Conservation (phyloP, 1,139 yeast species). For the Barnettozyma hawaiiensis region DNA sequence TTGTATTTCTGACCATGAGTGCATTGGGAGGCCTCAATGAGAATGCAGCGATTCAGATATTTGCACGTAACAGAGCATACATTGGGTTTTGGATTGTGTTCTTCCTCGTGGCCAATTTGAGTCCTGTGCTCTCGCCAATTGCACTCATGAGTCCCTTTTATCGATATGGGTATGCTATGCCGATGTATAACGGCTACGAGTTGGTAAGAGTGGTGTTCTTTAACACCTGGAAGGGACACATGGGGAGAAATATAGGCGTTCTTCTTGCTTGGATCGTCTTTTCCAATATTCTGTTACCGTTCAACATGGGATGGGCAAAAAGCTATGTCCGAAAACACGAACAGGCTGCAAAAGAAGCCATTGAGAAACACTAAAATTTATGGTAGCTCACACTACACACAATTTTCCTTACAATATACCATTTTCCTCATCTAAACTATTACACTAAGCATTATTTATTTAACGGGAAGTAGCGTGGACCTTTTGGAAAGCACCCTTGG, state of each 20-base stretch:
- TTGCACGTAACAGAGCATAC: constrained; percentile 38
- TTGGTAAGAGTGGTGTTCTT: constrained; percentile 42
- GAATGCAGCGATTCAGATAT: constrained; percentile 35
- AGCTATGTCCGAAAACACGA: constrained; percentile 11
- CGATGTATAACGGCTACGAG: constrained; percentile 44
- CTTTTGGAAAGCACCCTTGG: constrained; percentile 94
- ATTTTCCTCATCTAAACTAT: constrained; percentile 10
- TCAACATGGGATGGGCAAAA: constrained; percentile 30
- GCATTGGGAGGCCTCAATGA: constrained; percentile 50
- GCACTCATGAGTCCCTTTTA: constrained; percentile 41
- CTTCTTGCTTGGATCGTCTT: constrained; percentile 44
- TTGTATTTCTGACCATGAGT: constrained; percentile 40
- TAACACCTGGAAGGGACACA: constrained; percentile 39
- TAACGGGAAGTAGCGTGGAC: constrained; percentile 96
- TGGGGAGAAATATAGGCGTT: constrained; percentile 45
- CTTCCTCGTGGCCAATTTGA: constrained; percentile 40
- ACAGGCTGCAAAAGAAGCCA: background rate
- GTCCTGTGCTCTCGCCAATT: constrained; percentile 45
- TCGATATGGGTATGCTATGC: constrained; percentile 48
- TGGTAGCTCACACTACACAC: no score
- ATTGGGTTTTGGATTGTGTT: constrained; percentile 45
- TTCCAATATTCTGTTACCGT: constrained; percentile 37
- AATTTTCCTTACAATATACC: constrained; percentile 10
- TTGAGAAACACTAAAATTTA: background rate
- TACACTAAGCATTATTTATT: constrained; percentile 23